Evolutionary conservation across 768 basidiomycete genomes (phyloP).

Genomic region (Boletellus sp.): DNA sequence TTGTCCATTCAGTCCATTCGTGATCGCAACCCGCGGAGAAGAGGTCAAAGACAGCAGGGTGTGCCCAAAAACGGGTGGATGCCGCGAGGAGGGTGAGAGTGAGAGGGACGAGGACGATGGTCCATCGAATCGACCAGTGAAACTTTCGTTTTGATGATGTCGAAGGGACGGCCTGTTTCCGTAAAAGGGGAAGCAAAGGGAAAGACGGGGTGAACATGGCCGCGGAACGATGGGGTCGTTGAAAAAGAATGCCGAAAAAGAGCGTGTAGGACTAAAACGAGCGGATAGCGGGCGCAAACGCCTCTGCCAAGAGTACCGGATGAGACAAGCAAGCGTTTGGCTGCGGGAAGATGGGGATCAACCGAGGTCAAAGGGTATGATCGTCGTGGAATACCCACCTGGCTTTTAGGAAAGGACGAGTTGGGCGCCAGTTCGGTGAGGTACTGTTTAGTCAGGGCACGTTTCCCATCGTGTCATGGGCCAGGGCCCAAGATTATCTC

Average conservation of each 20-base stretch:
- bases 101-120: slow-evolving; percentile 54
- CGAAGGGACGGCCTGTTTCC: slow-evolving; percentile 5
- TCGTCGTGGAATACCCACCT: slow-evolving; percentile 3
- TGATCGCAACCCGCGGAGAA: slow-evolving; percentile 27
- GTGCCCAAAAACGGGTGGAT: slow-evolving; percentile 49
- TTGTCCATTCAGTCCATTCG: slow-evolving; percentile 32
- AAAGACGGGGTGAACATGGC: slow-evolving; percentile 43
- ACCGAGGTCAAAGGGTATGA: neutral
- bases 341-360: slow-evolving; percentile 1
- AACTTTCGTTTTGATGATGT: slow-evolving; percentile 35
- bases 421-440: neutral
- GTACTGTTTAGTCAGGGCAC: neutral
- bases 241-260: slow-evolving; percentile 30
- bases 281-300: slow-evolving; percentile 12
- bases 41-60: slow-evolving; percentile 45
- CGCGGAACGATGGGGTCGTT: neutral
- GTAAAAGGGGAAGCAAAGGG: slow-evolving; percentile 34
- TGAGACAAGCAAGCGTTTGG: too few relatives aligned
- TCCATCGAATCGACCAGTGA: slow-evolving; percentile 40
- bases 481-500: slow-evolving; percentile 17
- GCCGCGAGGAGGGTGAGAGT: slow-evolving; percentile 51
- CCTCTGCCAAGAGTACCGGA: neutral
- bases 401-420: slow-evolving; percentile 6
- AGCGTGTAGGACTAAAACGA: slow-evolving; percentile 20
- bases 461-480: slow-evolving; percentile 9